Evolutionary conservation across 345 rosid species (phyloP).

Genomic region (Bruguiera sexangula): DNA sequence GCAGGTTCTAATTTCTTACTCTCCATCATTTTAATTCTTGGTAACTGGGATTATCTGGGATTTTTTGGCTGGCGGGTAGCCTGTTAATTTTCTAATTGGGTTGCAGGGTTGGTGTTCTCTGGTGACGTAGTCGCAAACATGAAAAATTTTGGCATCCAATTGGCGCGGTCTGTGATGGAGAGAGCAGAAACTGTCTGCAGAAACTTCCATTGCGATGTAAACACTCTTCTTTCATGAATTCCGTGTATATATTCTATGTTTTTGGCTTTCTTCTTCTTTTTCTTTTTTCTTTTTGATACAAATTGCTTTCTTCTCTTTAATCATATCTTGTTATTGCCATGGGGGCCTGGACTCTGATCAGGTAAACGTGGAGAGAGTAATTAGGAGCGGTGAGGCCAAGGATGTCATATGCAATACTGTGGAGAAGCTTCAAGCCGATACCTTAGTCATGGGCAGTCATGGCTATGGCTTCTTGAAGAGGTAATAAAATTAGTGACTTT

Average conservation of each 20-base stretch:
- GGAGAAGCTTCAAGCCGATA: constrained; percentile 67
- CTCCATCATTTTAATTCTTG: background rate
- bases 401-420: constrained; percentile 71
- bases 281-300: no score
- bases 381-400: constrained; percentile 81
- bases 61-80: no score
- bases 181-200: constrained; percentile 64
- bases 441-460: constrained; percentile 88
- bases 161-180: constrained; percentile 65
- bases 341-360: constrained; percentile 16
- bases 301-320: no score
- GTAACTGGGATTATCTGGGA: no score
- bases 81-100: background rate
- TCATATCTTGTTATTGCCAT: no score
- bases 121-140: constrained; percentile 43
- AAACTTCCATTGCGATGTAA: constrained; percentile 31
- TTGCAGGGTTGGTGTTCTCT: constrained; percentile 52
- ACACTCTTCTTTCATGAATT: no score
- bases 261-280: no score
- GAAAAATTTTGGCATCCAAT: constrained; percentile 47
- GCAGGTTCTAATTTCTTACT: constrained; percentile 39
- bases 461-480: constrained; percentile 94
- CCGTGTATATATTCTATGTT: no score
- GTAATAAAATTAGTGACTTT: constrained; percentile 23
- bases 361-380: constrained; percentile 52